Evolutionary conservation across 768 basidiomycete genomes (phyloP).

Genomic region (Neoboletus brunneissimus): DNA sequence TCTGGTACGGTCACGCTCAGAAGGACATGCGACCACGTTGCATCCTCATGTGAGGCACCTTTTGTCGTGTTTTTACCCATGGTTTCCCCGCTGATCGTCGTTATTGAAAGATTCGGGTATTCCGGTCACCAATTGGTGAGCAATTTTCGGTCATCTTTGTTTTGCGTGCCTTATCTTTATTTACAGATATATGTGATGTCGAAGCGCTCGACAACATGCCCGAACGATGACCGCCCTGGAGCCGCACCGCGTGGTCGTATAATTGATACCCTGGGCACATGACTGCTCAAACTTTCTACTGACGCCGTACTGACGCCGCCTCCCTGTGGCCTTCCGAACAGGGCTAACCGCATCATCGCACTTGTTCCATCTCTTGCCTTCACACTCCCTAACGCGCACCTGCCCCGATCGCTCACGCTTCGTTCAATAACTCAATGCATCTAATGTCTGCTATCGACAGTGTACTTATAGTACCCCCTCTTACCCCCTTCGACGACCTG

Average conservation of each 20-base stretch:
- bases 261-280: slow-evolving; percentile 1
- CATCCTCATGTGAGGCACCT: slow-evolving; percentile 31
- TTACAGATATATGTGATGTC: slow-evolving; percentile 28
- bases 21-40: slow-evolving; percentile 23
- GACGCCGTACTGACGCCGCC: background rate
- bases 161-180: slow-evolving; percentile 4
- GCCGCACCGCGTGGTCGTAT: background rate
- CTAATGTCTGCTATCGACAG: slow-evolving; percentile 17
- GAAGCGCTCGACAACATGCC: slow-evolving; percentile 24
- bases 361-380: slow-evolving; percentile 1
- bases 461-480: slow-evolving; percentile 21
- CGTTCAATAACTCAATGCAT: slow-evolving; percentile 15
- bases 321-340: background rate
- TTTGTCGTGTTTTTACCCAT: background rate
- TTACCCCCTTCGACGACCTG: background rate
- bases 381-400: slow-evolving; percentile 4
- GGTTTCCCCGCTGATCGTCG: slow-evolving; percentile 8
- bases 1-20: slow-evolving; percentile 31
- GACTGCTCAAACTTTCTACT: background rate
- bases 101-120: slow-evolving; percentile 25
- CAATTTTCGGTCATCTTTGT: background rate
- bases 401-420: slow-evolving; percentile 12
- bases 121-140: slow-evolving; percentile 34
- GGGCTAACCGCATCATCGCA: background rate
- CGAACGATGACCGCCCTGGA: slow-evolving; percentile 19